Base-by-base conservation (phyloP, 768 basidiomycete species). In the Steccherinum ochraceum region DNA sequence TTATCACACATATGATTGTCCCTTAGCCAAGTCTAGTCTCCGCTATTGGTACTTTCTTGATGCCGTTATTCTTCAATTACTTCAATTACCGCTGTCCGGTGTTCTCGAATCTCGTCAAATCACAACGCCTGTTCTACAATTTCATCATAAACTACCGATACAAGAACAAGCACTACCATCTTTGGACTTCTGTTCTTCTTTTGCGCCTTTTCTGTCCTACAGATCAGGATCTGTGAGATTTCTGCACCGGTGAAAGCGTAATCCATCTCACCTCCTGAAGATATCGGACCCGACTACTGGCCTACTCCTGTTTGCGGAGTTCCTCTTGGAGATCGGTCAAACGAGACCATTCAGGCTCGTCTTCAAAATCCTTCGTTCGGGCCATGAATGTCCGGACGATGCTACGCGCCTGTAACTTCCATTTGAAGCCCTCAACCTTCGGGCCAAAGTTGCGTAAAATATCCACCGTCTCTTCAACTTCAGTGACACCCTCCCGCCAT, bases 331-430 rank as follows among this genome's bases (percentile, higher is more conserved):
- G 64, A 53, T 75, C 79, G 59, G 74, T 72, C 61, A 98, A 70
- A 54, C 73, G 72, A 23, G 71, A 64, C 85, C 89, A 97, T 70
- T 92, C 93, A 3, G 83, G 77, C 64, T 96, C 89, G 47, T 93
- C 93, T 65, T 86, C 89, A 56, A 93, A 97, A 52, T 72, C 89
- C 66, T 74, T 84, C 52, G 89, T 91, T 53, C 89, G 74, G 5
- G 89, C 94, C 69, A 90, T 78, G 68, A 97, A 98, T 47, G 84
- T 87, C 68, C 94, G 75, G 52, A 97, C 78, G 51, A 97, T 74
- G 54, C 91, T 93, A 49, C 86, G 77, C 41, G 83, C 90, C 68
- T 95, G 91, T 59, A 89, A 77, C 66, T 75, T 79, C 96, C 96
- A 98, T 55, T 83, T 86, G 52, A 63, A 66, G 49, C 72, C 69